Conservation (phyloP, 495 filamentous ascomycete species). For the Platismatia glauca region DNA sequence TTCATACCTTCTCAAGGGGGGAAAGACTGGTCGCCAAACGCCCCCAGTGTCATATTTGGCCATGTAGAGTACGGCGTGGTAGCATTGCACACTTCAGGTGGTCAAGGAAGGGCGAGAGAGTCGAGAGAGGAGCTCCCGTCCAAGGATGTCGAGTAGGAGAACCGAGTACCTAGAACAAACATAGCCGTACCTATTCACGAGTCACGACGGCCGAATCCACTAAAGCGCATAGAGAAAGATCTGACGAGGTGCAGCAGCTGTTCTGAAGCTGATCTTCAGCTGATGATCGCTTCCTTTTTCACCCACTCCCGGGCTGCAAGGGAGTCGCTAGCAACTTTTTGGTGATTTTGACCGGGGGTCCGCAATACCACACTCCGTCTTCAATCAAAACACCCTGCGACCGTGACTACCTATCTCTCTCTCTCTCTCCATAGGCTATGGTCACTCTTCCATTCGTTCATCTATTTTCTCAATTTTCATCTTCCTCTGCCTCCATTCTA, state of each 20-base stretch:
- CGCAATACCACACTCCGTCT: not conserved
- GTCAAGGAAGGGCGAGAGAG: too few species aligned
- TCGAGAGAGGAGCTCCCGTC: too few species aligned
- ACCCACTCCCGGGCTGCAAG: not conserved
- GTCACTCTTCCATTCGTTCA: not conserved
- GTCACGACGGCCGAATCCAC: too few species aligned
- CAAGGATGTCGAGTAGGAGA: too few species aligned
- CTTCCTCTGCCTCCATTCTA: not conserved
- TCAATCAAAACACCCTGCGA: not conserved
- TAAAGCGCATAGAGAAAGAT: not conserved
- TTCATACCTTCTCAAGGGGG: constrained; percentile 3
- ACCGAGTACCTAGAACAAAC: too few species aligned
- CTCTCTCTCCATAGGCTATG: not conserved
- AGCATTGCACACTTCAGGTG: too few species aligned
- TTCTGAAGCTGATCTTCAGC: not conserved
- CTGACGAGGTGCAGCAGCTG: not conserved
- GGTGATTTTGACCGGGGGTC: not conserved
- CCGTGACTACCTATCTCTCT: not conserved
- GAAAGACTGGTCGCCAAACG: not conserved
- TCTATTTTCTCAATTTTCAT: not conserved
- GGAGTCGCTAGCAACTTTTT: constrained; percentile 1
- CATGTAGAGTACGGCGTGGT: too few species aligned
- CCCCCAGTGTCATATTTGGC: too few species aligned
- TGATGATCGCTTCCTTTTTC: constrained; percentile 1
- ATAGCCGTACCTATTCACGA: too few species aligned